Evolutionary conservation across 1,139 yeast species (phyloP).

Genomic region (Yamadazyma taylorii): DNA sequence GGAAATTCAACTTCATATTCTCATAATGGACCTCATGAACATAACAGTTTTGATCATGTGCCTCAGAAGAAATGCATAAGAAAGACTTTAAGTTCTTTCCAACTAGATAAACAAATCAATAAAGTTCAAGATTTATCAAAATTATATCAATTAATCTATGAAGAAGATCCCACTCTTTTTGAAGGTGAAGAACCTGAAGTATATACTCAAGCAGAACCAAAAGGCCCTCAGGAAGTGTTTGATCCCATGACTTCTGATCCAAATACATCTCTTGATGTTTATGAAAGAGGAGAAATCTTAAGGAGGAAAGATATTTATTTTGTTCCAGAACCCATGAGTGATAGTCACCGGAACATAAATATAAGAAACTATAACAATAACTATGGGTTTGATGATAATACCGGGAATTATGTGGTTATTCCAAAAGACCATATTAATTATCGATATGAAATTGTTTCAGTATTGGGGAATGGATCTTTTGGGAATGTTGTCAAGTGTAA

Average conservation of each 20-base stretch:
- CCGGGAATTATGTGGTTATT: conserved; percentile 60
- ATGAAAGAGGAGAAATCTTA: conserved; percentile 55
- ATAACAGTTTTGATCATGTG: no score
- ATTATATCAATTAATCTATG: conserved; percentile 21
- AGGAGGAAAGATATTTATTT: conserved; percentile 42
- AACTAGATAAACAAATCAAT: conserved; percentile 7
- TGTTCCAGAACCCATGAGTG: conserved; percentile 26
- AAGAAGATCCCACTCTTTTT: conserved; percentile 25
- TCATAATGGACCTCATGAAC: neutral
- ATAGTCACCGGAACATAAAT: conserved; percentile 30
- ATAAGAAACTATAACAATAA: conserved; percentile 47
- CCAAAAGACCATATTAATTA: conserved; percentile 75
- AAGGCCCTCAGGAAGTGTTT: conserved; percentile 9
- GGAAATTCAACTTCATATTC: neutral
- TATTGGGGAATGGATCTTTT: conserved; percentile 80
- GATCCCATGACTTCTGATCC: conserved; percentile 1
- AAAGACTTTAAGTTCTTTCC: conserved; percentile 9
- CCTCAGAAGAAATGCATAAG: conserved; percentile 2
- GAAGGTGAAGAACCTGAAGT: conserved; percentile 11
- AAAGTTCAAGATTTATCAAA: conserved; percentile 21
- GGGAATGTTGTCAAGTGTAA: conserved; percentile 74
- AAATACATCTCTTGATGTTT: conserved; percentile 33
- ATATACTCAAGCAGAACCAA: conserved; percentile 7
- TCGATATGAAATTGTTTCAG: conserved; percentile 60
- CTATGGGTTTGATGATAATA: conserved; percentile 72